Conservation (phyloP, 2,329 filamentous ascomycete genomes). For the Thielaviopsis euricoi region DNA sequence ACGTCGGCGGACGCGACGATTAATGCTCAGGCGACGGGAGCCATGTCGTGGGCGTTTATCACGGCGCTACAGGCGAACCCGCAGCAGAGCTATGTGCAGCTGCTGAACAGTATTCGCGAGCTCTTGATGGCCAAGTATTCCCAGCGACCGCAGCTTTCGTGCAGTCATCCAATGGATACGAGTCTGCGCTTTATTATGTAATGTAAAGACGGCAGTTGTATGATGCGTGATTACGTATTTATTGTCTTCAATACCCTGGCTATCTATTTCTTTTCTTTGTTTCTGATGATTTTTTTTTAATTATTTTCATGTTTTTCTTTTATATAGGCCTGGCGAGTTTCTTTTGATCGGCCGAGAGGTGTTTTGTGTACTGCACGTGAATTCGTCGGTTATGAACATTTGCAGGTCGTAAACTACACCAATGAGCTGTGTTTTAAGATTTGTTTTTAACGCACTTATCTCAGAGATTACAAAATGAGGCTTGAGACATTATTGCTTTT, state of each 20-base stretch:
- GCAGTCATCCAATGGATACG: slow-evolving; percentile 69
- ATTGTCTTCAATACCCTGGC: background rate
- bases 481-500: no score
- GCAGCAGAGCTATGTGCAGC: slow-evolving; percentile 78
- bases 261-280: background rate
- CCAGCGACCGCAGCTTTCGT: slow-evolving; percentile 82
- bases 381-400: no score
- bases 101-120: slow-evolving; percentile 78
- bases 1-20: slow-evolving; percentile 80
- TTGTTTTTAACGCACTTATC: no score
- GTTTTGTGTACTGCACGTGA: no score
- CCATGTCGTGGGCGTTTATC: slow-evolving; percentile 91
- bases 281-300: background rate
- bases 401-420: no score
- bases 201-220: slow-evolving; percentile 7
- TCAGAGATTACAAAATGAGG: no score
- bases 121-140: slow-evolving; percentile 64
- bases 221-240: background rate
- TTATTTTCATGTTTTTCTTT: background rate
- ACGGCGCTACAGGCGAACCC: slow-evolving; percentile 70
- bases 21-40: slow-evolving; percentile 66
- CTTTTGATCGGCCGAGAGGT: no score
- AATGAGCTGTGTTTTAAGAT: no score
- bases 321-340: background rate
- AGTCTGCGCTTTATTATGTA: slow-evolving; percentile 48